These are phyloP conservation scores for Dioscorea zingiberensis DNA, from an alignment of 106 monocot species.

Conservation along the genomic window DNA sequence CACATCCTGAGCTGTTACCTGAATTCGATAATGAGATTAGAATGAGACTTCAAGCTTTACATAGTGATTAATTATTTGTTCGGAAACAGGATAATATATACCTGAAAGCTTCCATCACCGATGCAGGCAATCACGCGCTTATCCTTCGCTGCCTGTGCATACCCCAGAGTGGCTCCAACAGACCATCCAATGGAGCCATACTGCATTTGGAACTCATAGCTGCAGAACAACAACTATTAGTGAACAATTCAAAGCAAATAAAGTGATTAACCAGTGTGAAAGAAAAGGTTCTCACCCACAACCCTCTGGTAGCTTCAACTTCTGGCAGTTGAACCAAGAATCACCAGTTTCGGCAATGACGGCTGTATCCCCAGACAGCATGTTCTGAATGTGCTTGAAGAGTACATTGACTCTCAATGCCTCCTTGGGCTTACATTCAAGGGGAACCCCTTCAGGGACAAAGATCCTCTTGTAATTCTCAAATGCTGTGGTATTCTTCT, in stretches of 20 bases:
- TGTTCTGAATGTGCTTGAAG: conserved; percentile 41
- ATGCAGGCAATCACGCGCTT: conserved; percentile 81
- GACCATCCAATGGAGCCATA: conserved; percentile 92
- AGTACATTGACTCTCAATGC: conserved; percentile 38
- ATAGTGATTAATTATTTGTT: not conserved
- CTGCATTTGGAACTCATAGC: conserved; percentile 89
- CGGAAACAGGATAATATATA: no score
- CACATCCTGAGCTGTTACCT: conserved; percentile 82
- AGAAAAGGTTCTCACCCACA: conserved; percentile 24
- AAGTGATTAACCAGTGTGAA: not conserved
- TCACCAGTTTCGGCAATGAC: conserved; percentile 42
- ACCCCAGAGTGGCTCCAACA: conserved; percentile 84
- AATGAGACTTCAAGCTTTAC: not conserved
- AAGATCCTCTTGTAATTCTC: conserved; percentile 40
- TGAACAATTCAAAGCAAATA: no score
- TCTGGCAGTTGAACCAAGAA: conserved; percentile 49
- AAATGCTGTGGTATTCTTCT: conserved; percentile 35
- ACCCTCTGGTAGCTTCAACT: conserved; percentile 32
- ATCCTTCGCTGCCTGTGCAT: conserved; percentile 70
- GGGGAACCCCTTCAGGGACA: conserved; percentile 23
- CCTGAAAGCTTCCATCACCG: conserved; percentile 94
- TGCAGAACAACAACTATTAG: conserved; percentile 2
- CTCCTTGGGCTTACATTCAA: conserved; percentile 20
- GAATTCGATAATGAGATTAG: not conserved
- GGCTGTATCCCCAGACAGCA: conserved; percentile 25